phyloP scores from a whole-genome alignment of 2,329 filamentous ascomycete genomes.

The Stromatinia cepivora region DNA sequence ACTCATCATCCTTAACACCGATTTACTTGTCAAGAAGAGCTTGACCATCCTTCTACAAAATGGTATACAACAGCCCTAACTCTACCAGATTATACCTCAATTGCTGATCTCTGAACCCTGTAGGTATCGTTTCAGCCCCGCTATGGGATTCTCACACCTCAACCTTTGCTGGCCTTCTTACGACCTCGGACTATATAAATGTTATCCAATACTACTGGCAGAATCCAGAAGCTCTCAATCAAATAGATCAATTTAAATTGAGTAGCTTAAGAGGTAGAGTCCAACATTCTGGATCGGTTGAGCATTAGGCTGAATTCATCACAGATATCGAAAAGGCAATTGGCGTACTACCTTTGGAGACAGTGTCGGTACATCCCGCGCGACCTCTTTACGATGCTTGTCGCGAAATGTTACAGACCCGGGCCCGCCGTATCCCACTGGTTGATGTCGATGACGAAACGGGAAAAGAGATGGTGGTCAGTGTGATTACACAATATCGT shows the following conservation, averaged over 20 bases:
- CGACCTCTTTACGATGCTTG: slow-evolving; percentile 93
- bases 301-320: slow-evolving; percentile 28
- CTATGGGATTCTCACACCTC: slow-evolving; percentile 94
- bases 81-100: background rate
- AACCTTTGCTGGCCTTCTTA: slow-evolving; percentile 90
- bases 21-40: slow-evolving; percentile 94
- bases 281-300: slow-evolving; percentile 7
- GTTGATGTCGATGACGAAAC: slow-evolving; percentile 96
- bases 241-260: slow-evolving; percentile 90
- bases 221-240: slow-evolving; percentile 83
- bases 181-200: slow-evolving; percentile 97
- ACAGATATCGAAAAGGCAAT: slow-evolving; percentile 94
- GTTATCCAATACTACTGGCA: slow-evolving; percentile 99
- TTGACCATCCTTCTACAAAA: slow-evolving; percentile 94
- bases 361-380: slow-evolving; percentile 90
- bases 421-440: slow-evolving; percentile 88
- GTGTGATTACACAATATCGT: slow-evolving; percentile 95
- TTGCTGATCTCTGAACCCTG: slow-evolving; percentile 12
- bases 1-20: slow-evolving; percentile 92
- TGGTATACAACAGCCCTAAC: slow-evolving; percentile 53
- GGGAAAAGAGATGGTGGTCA: slow-evolving; percentile 86
- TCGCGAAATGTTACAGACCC: slow-evolving; percentile 88
- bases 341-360: slow-evolving; percentile 87
- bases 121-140: slow-evolving; percentile 95
- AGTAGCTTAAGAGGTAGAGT: slow-evolving; percentile 81